These are phyloP conservation scores for Taxillus chinensis DNA, from an alignment of 164 flowering plant genomes.

Conservation along the genomic window DNA sequence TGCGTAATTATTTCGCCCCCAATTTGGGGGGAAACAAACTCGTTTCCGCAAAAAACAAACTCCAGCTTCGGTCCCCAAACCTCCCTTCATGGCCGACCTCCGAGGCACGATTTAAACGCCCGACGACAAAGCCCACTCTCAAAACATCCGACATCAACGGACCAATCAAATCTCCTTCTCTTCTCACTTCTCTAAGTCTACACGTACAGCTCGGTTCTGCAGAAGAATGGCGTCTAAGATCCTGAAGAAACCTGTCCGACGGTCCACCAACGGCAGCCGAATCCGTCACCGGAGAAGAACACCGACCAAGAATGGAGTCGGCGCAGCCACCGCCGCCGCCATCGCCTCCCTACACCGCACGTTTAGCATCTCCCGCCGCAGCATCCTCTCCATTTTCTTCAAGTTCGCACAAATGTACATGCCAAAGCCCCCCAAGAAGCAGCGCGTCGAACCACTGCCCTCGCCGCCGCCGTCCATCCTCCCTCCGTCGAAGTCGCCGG, in stretches of 20 bases:
- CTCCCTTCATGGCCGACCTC: slow-evolving; percentile 26
- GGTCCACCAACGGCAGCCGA: slow-evolving; percentile 30
- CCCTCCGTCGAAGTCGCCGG: slow-evolving; percentile 27
- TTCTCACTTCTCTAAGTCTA: slow-evolving; percentile 2
- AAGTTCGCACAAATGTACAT: slow-evolving; percentile 32
- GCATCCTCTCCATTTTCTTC: slow-evolving; percentile 54
- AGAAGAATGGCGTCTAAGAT: slow-evolving; percentile 49
- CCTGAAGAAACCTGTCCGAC: slow-evolving; percentile 45
- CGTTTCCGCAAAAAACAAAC: neutral
- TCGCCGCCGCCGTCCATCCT: slow-evolving; percentile 16
- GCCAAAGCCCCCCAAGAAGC: slow-evolving; percentile 16
- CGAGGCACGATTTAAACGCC: slow-evolving; percentile 29
- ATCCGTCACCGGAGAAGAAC: slow-evolving; percentile 28
- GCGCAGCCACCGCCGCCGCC: slow-evolving; percentile 31
- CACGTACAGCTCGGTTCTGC: neutral
- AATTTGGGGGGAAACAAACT: neutral
- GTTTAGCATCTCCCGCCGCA: slow-evolving; percentile 52
- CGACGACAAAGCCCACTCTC: slow-evolving; percentile 3
- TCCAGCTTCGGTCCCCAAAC: slow-evolving; percentile 13
- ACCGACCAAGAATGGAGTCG: slow-evolving; percentile 23
- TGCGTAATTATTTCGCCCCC: neutral
- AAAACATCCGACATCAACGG: neutral
- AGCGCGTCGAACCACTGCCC: slow-evolving; percentile 6
- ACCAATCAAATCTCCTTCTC: neutral
- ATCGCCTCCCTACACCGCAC: slow-evolving; percentile 56